Percentiles rank a stretch among this genome's conserved stretches.
phyloP scores from a whole-genome alignment of 106 monocot species.

The Phalaenopsis aphrodite region DNA sequence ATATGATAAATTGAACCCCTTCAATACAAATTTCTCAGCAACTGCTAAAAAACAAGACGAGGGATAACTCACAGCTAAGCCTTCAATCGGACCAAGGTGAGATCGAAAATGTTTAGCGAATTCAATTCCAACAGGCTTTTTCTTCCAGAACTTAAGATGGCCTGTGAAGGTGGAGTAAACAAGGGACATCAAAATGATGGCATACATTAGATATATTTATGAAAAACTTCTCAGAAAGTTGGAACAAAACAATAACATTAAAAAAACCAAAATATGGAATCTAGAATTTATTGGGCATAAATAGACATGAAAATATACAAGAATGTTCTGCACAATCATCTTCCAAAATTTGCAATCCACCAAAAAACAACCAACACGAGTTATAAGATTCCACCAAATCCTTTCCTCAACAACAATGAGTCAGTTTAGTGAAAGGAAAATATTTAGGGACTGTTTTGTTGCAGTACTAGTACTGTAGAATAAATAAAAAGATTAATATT shows the following conservation, averaged over 20 bases:
- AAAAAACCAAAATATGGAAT: not conserved
- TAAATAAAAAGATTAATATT: no score
- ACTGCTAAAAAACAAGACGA: not conserved
- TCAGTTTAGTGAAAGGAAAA: no score
- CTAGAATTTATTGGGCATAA: not conserved
- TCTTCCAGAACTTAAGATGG: constrained; percentile 98
- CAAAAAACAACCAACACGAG: no score
- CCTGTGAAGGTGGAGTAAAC: constrained; percentile 23
- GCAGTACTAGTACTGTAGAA: no score
- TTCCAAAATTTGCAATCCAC: no score
- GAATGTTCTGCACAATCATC: no score
- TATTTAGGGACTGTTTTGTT: no score
- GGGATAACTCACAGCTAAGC: constrained; percentile 64
- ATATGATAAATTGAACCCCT: not conserved
- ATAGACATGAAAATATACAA: not conserved
- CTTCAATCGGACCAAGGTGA: constrained; percentile 96
- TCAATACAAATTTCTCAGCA: constrained; percentile 2
- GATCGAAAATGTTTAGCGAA: constrained; percentile 97
- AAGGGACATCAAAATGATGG: not conserved
- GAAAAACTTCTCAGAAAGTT: not conserved
- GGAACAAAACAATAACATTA: not conserved
- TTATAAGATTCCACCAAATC: no score
- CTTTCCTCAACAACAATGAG: no score
- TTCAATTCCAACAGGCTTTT: constrained; percentile 84
- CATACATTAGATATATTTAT: not conserved